Evolutionary conservation across 2,329 filamentous ascomycete species (phyloP).

Genomic region (Trichothecium sympodiale): DNA sequence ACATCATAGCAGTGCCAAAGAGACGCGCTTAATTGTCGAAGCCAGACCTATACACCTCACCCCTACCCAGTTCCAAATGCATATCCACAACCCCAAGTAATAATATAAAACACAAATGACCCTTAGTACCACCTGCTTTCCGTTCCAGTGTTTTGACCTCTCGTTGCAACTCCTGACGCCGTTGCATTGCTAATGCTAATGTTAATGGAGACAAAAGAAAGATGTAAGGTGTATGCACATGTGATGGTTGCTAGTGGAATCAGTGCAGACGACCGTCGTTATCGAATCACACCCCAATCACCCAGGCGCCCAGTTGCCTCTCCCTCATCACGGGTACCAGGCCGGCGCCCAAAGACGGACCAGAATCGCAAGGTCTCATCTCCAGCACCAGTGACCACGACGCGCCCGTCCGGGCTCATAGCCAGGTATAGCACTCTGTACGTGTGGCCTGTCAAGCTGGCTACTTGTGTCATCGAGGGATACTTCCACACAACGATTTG

Average conservation of each 20-base stretch:
- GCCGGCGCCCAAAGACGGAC: conserved; percentile 85
- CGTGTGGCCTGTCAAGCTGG: conserved; percentile 88
- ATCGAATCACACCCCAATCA: conserved; percentile 78
- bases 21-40: too few species aligned
- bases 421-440: conserved; percentile 92
- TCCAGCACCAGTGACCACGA: conserved; percentile 89
- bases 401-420: conserved; percentile 92
- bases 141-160: too few species aligned
- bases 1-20: too few species aligned
- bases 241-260: too few species aligned
- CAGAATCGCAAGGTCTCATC: conserved; percentile 95
- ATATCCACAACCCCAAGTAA: too few species aligned
- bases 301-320: conserved; percentile 52
- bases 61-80: too few species aligned
- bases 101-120: too few species aligned
- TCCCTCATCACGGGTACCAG: conserved; percentile 59
- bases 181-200: neutral
- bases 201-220: neutral
- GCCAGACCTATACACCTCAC: too few species aligned
- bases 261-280: conserved; percentile 4
- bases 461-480: conserved; percentile 93
- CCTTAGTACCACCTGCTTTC: too few species aligned
- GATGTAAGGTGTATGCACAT: too few species aligned
- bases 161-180: too few species aligned
- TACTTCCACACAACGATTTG: conserved; percentile 99